Percentiles rank a stretch among this genome's conserved stretches.
phyloP scores from a whole-genome alignment of 306 rosid genomes.

The Citrullus mucosospermus region DNA sequence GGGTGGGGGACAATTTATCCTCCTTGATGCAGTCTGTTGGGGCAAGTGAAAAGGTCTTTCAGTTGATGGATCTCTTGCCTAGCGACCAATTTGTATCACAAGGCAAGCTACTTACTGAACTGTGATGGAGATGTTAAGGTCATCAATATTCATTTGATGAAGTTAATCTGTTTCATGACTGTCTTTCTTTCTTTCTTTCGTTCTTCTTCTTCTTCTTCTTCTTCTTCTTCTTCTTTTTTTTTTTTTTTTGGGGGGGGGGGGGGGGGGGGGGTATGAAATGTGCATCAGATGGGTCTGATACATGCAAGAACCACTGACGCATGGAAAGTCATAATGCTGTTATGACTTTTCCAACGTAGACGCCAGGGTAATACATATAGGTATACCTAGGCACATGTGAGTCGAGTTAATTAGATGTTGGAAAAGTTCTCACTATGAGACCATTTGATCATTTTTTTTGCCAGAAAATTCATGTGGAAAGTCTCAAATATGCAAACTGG shows the following conservation, averaged over 20 bases:
- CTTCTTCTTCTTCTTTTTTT: no score
- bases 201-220: no score
- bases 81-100: constrained; percentile 58
- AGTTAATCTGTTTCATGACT: background rate
- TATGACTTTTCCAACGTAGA: background rate
- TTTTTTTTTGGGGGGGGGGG: no score
- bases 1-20: constrained; percentile 93
- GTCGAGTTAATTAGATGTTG: background rate
- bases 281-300: background rate
- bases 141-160: background rate
- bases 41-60: constrained; percentile 94
- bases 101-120: constrained; percentile 43
- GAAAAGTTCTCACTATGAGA: background rate
- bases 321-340: background rate
- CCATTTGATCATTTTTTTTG: background rate
- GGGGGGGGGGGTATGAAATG: no score
- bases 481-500: background rate
- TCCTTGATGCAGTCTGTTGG: constrained; percentile 95
- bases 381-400: background rate
- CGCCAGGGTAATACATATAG: background rate
- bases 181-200: background rate
- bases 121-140: constrained; percentile 1
- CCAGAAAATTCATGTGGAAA: background rate
- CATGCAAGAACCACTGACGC: background rate
- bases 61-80: constrained; percentile 80